Percentiles rank a stretch among this genome's conserved stretches.
Conservation (phyloP, 1,284 basidiomycete species). For the Naganishia cerealis region DNA sequence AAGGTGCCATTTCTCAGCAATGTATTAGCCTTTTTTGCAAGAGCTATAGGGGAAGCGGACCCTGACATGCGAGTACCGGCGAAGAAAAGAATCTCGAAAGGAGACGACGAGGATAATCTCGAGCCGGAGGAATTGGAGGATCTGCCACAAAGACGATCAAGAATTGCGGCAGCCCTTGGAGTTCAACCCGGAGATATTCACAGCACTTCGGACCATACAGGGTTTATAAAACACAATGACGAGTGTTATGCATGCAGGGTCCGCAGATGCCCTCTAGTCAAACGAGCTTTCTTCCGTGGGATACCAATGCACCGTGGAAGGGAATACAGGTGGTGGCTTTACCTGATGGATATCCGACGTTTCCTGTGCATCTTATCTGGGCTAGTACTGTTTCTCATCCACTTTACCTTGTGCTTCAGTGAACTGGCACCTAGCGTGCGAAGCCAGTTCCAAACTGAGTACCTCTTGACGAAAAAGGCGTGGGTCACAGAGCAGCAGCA, state of each 20-base stretch:
- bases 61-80: background rate
- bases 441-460: slow-evolving; percentile 8
- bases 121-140: too few relatives aligned
- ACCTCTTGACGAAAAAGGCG: too few relatives aligned
- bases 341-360: slow-evolving; percentile 4
- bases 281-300: background rate
- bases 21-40: background rate
- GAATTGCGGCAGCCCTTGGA: background rate
- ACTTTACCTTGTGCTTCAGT: slow-evolving; percentile 12
- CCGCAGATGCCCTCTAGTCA: background rate
- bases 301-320: background rate
- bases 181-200: background rate
- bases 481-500: too few relatives aligned
- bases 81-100: background rate
- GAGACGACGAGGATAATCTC: background rate
- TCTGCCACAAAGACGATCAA: too few relatives aligned
- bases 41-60: background rate
- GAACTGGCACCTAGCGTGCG: slow-evolving; percentile 1
- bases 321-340: background rate
- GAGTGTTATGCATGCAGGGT: background rate
- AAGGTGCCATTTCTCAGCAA: background rate
- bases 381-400: slow-evolving; percentile 7
- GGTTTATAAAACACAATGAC: background rate
- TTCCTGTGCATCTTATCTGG: slow-evolving; percentile 4
- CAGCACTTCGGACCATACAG: background rate